Evolutionary conservation across 164 flowering plant genomes (phyloP).

Genomic region (Protea cynaroides): DNA sequence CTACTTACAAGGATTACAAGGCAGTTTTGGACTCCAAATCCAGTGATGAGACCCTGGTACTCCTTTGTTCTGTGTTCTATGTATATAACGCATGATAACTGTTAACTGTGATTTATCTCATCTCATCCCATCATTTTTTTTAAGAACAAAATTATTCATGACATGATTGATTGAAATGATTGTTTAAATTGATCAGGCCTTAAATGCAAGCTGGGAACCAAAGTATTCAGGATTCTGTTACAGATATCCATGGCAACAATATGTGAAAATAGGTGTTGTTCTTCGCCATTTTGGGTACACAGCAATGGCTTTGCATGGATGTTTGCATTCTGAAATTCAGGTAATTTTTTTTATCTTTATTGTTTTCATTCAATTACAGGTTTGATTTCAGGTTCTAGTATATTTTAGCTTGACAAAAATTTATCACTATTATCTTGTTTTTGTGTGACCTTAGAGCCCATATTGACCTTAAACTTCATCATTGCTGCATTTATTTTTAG

Average conservation of each 20-base stretch:
- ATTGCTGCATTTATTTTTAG: too few species aligned
- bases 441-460: too few species aligned
- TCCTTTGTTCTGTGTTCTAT: neutral
- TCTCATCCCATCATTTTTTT: neutral
- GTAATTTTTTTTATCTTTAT: conserved; percentile 20
- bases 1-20: conserved; percentile 62
- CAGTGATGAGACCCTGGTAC: conserved; percentile 68
- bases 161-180: too few species aligned
- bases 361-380: neutral
- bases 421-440: neutral
- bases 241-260: conserved; percentile 77
- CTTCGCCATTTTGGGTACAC: conserved; percentile 86
- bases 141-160: too few species aligned
- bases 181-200: conserved; percentile 43
- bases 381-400: neutral
- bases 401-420: neutral
- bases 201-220: conserved; percentile 97
- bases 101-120: neutral
- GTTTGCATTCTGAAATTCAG: conserved; percentile 84
- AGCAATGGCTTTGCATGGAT: conserved; percentile 82
- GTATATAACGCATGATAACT: neutral
- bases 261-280: conserved; percentile 67
- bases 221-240: conserved; percentile 62
- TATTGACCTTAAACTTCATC: too few species aligned
- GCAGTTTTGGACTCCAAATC: conserved; percentile 88